Evolutionary conservation across 495 filamentous ascomycete genomes (phyloP), one percentile per base, ranked within the genome.

Genomic region (Lasiosphaeria ovina): DNA sequence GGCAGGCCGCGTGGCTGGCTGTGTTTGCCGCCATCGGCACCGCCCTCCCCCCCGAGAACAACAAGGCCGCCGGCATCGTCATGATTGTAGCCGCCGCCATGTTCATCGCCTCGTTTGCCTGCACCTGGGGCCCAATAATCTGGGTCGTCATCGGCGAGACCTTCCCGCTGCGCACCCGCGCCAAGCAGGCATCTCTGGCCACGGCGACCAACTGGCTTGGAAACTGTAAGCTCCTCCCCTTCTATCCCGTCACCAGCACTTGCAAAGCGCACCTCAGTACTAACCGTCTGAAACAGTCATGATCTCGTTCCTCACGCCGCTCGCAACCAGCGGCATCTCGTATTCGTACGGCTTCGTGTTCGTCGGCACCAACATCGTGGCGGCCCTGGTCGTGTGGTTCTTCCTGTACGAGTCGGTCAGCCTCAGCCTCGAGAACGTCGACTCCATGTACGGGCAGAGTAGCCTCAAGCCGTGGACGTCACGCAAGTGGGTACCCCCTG

Each of bases 331-430:
- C 17, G 78, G 81, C 40, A 93, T 95, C 63, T 79, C 84, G 61
- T 93, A 85, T 75, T 73, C 78, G 32, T 93, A 91, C 74, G 90
- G 91, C 38, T 93, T 89, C 72, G 83, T 95, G 61, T 92, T 93
- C 64, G 89, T 87, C 3, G 84, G 70, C 3, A 90, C 86, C 77
- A 88, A 84, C 69, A 73, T 89, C 62, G 74, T 79, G 4, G 89
- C 79, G 16, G 79, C 80, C n/a, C 54, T 87, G 3, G 68, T 90
- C 34, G 86, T 90, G 51, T 93, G 85, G 75, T 88, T 93, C 78
- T 93, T 90, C 75, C 81, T 92, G 61, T 86, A 84, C 70, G 90
- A 94, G 72, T 85, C 80, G 32, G 78, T 83, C 62, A 83, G 85
- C 53, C 78, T 86, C 40, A 85, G 83, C 40, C 80, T 93, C 47